A percentile compares a stretch with the other conserved stretches of the same genome.
These are phyloP conservation scores for Microcos paniculata DNA, from an alignment of 345 rosid species.

Conservation along the genomic window DNA sequence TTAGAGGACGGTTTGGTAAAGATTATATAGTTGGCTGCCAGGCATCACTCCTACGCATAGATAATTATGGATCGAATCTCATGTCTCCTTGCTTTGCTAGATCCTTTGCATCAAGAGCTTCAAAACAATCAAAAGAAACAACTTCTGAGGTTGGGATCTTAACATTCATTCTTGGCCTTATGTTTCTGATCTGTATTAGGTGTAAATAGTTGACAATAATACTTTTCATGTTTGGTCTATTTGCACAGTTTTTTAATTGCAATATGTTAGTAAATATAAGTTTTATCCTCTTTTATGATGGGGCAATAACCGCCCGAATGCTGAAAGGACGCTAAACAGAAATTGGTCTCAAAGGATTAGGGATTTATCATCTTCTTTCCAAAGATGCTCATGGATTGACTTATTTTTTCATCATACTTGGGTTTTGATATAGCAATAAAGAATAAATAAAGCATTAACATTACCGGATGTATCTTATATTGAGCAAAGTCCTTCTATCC, in stretches of 20 bases:
- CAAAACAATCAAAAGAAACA: constrained; percentile 42
- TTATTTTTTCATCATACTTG: neutral
- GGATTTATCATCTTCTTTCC: neutral
- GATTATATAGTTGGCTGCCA: constrained; percentile 22
- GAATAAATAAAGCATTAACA: neutral
- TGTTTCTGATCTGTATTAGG: neutral
- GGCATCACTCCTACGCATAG: constrained; percentile 25
- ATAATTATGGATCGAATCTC: constrained; percentile 22
- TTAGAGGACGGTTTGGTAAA: constrained; percentile 23
- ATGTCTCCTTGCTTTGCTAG: constrained; percentile 39
- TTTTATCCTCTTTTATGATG: neutral
- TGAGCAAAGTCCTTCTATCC: neutral
- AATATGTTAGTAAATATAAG: neutral
- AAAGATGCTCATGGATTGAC: neutral
- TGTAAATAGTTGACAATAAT: neutral
- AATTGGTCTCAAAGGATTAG: neutral
- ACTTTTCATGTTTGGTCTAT: neutral
- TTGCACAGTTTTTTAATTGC: neutral
- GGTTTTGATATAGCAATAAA: neutral
- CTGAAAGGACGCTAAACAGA: neutral
- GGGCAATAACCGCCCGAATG: neutral
- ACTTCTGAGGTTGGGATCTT: constrained; percentile 57
- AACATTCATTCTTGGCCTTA: neutral
- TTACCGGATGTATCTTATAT: neutral
- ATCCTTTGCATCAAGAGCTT: constrained; percentile 67